phyloP scores from a whole-genome alignment of 2,329 filamentous ascomycete genomes.

The Sclerotinia borealis region DNA sequence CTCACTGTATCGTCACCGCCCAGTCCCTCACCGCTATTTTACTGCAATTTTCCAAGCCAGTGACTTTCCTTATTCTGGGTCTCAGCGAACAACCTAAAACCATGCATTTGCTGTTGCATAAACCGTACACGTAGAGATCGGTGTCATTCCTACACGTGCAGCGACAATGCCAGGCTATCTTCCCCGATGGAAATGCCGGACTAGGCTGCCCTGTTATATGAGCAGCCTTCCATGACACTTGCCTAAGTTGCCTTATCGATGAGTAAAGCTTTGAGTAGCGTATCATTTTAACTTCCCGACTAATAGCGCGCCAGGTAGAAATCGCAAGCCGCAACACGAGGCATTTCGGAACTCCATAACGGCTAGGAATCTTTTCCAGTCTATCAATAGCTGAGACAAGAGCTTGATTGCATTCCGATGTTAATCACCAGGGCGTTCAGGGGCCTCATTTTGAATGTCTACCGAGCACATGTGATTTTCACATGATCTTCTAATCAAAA shows the following conservation, averaged over 20 bases:
- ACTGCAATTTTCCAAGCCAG: background rate
- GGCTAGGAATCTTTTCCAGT: background rate
- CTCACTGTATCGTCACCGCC: background rate
- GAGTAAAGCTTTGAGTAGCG: background rate
- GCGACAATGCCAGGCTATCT: background rate
- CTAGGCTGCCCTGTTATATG: background rate
- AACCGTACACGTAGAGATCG: background rate
- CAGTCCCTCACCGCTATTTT: background rate
- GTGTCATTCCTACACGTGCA: background rate
- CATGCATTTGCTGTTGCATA: background rate
- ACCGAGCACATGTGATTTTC: background rate
- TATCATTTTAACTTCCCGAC: background rate
- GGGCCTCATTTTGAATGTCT: background rate
- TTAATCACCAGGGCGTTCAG: background rate
- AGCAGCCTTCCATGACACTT: background rate
- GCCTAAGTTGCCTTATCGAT: background rate
- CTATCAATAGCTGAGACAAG: background rate
- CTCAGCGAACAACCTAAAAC: background rate
- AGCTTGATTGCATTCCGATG: background rate
- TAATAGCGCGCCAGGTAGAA: background rate
- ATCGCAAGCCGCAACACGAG: background rate
- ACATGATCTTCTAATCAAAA: background rate
- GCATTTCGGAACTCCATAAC: background rate
- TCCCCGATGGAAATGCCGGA: background rate
- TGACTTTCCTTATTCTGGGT: background rate